phyloP scores from a whole-genome alignment of 352 stramenopile species.

The Phytopythium ostracodes region DNA sequence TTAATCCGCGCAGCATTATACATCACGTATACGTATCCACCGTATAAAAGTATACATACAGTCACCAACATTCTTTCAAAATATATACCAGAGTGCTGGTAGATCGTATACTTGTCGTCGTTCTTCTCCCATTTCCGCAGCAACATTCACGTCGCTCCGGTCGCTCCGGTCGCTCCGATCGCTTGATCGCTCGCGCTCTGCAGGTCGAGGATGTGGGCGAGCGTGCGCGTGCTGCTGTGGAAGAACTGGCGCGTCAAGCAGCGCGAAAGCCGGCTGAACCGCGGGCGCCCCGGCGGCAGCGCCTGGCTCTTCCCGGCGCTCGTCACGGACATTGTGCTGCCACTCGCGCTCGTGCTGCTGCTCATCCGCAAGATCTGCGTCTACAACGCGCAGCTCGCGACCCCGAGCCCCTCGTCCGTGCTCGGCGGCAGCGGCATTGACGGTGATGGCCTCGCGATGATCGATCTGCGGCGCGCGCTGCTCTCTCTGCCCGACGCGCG shows the following conservation, averaged over 20 bases:
- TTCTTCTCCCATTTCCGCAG: background rate
- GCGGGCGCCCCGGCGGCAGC: slow-evolving; percentile 20
- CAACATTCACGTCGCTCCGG: no score
- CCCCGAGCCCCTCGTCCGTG: slow-evolving; percentile 5
- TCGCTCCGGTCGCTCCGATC: no score
- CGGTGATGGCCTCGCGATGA: background rate
- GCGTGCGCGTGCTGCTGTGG: slow-evolving; percentile 60
- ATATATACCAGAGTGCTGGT: background rate
- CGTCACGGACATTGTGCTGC: slow-evolving; percentile 63
- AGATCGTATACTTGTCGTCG: background rate
- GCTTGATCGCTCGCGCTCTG: no score
- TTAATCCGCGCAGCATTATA: no score
- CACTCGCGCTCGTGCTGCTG: slow-evolving; percentile 51
- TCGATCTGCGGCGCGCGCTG: background rate
- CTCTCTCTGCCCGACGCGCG: background rate
- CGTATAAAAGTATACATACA: no score
- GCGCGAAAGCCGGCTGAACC: slow-evolving; percentile 70
- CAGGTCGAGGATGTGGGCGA: slow-evolving; percentile 19
- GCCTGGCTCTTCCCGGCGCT: slow-evolving; percentile 68
- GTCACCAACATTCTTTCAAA: background rate
- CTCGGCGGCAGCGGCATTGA: background rate
- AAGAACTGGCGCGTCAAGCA: slow-evolving; percentile 85
- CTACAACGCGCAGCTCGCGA: slow-evolving; percentile 39
- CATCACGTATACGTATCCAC: no score
- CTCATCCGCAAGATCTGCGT: slow-evolving; percentile 53